Base-by-base conservation (phyloP, 192 early-diverging fungal species). In the Coemansia sp. region DNA sequence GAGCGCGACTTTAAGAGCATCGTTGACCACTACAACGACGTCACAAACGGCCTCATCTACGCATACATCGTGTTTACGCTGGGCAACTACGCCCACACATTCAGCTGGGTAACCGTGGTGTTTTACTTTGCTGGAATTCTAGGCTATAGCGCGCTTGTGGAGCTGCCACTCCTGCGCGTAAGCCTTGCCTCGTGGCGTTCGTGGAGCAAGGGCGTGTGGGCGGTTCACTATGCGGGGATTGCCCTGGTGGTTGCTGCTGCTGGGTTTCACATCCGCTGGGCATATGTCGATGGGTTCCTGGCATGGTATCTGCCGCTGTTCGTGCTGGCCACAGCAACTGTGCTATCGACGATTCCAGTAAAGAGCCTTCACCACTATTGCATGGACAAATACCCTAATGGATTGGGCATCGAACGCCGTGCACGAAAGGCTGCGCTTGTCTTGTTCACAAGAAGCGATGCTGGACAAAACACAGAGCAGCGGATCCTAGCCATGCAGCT, bases 41-140 rank as follows among this genome's bases (percentile, higher is more conserved):
- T 86, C 2, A 70, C 88, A 11, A 62, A 75, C 17, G 83, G 81
- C 0, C 67, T 88, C 11, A 68, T 84, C 2, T 92, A 90, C 70
- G 70, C 84, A 9, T 79, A 84, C 34, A 72, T 92, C 20, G 67
- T 92, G 5, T 92, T 92, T 65, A 85, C 88, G 31, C 83, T 92
- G 79, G 90, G 90, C 41, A 88, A 87, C 70, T 91, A 91, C 65
- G 72, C 88, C 17, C 73, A 81, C 42, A 86, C 87, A 17, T 81
- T 90, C 42, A 74, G 76, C 72, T 87, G 86, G 72, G 72, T 71
- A 17, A 69, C 65, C 0, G 48, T 65, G 29, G 61, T 74, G 40
- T 69, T 67, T 42, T 85, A 74, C 31, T 74, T 82, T 74, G 62
- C 72, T 22, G 79, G 83, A 6, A 33, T 86, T 1, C 76, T 88